These are phyloP conservation scores for Entomortierella parvispora DNA, from an alignment of 192 early-diverging fungal genomes.

Conservation along the genomic window DNA sequence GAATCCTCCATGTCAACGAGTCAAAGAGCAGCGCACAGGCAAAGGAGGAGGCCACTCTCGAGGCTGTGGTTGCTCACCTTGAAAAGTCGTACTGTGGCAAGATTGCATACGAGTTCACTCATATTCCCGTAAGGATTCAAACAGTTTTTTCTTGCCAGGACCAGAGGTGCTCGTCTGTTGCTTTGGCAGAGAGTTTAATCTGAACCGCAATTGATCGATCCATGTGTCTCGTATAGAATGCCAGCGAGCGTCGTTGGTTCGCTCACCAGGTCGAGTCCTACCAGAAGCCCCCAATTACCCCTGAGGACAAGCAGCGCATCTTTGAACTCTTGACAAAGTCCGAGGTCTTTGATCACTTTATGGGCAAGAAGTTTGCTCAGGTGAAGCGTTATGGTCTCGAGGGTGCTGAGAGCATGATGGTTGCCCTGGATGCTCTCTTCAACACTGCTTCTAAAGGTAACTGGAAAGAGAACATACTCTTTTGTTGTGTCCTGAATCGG, in stretches of 20 bases:
- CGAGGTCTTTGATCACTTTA: slow-evolving; percentile 96
- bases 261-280: slow-evolving; percentile 84
- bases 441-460: slow-evolving; percentile 70
- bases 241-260: slow-evolving; percentile 90
- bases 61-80: slow-evolving; percentile 78
- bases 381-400: slow-evolving; percentile 97
- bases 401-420: slow-evolving; percentile 96
- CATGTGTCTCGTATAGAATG: slow-evolving; percentile 58
- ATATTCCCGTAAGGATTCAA: slow-evolving; percentile 86
- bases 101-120: slow-evolving; percentile 96
- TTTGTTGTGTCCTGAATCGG: slow-evolving; percentile 7
- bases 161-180: neutral
- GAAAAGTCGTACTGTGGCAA: slow-evolving; percentile 78
- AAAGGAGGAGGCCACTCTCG: slow-evolving; percentile 67
- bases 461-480: neutral
- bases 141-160: neutral
- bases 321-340: slow-evolving; percentile 82
- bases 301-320: slow-evolving; percentile 78
- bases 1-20: slow-evolving; percentile 78
- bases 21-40: slow-evolving; percentile 52
- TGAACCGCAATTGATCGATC: neutral
- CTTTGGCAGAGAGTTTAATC: neutral
- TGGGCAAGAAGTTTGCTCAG: slow-evolving; percentile 96
- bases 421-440: slow-evolving; percentile 89
- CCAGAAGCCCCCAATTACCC: slow-evolving; percentile 63